Conservation (phyloP, 371 early-diverging fungal species). For the Dentiscutata heterogama region DNA sequence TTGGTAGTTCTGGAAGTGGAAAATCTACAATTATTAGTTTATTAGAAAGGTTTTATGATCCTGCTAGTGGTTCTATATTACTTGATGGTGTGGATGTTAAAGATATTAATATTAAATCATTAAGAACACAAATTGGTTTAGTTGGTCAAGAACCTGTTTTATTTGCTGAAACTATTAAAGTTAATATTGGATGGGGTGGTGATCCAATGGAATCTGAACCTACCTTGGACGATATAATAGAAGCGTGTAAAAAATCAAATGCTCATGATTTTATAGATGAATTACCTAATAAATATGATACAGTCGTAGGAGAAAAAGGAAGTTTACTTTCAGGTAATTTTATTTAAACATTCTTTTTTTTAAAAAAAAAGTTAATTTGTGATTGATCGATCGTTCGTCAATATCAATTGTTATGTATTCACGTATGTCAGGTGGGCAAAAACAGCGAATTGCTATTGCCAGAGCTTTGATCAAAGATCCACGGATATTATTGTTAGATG, state of each 20-base stretch:
- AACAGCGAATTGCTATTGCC: slow-evolving; percentile 77
- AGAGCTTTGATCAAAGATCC: slow-evolving; percentile 84
- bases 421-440: slow-evolving; percentile 26
- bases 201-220: slow-evolving; percentile 43
- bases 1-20: slow-evolving; percentile 88
- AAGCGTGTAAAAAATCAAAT: slow-evolving; percentile 57
- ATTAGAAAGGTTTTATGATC: slow-evolving; percentile 88
- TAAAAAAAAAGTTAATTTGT: slow-evolving; percentile 41
- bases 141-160: slow-evolving; percentile 94
- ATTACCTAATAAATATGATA: slow-evolving; percentile 85
- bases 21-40: slow-evolving; percentile 90
- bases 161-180: slow-evolving; percentile 81
- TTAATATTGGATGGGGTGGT: slow-evolving; percentile 74
- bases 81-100: slow-evolving; percentile 79
- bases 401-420: too few relatives aligned
- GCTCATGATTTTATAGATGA: slow-evolving; percentile 74
- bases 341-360: background rate
- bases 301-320: slow-evolving; percentile 90
- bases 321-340: slow-evolving; percentile 83
- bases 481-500: slow-evolving; percentile 91
- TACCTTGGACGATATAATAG: slow-evolving; percentile 54
- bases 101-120: slow-evolving; percentile 74
- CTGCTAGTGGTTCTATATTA: slow-evolving; percentile 30
- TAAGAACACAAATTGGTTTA: slow-evolving; percentile 84
- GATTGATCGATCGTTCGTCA: too few relatives aligned